Evolutionary conservation across 1,284 basidiomycete species (phyloP), one percentile per base, ranked within the genome.

Genomic region (Termitomyces sp.): DNA sequence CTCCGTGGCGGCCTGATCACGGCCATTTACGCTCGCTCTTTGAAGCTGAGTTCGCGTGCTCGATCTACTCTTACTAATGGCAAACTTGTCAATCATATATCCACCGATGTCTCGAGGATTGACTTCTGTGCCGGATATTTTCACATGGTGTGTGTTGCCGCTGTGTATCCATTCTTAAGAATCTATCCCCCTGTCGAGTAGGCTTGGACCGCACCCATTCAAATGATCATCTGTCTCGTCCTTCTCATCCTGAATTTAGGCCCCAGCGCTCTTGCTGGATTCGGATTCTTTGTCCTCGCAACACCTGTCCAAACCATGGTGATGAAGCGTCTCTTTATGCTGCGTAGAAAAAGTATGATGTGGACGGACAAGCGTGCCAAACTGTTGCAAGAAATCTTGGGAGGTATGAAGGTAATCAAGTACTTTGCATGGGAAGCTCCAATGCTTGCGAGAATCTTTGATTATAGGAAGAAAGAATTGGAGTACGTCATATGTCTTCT

Each of bases 361-460:
- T 98, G 90, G 90, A 98, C 94, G 61, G 95, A 98, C 66, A 88
- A 88, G 61, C 80, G 93, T 13, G 86, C 89, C 5, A 90, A 90
- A 63, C 71, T 93, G 2, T 76, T 94, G 5, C 90, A 92, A 67
- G 92, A 94, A 63, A 76, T 95, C 3, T 70, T 96, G 1, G 84
- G 86, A 17, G 90, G 90, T 0, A 94, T 95, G 82, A 86, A 90
- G 62, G 80, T 95, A 53, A 90, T 95, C 77, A 97, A 96, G 69
- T 88, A 88, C 69, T 92, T 93, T 65, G 81, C 86, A n/a, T 90
- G 86, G 87, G 87, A 89, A 63, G 62, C 69, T 2, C 88, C 92
- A 0, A 93, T 92, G 70, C 75, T 90, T 52, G 73, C 80, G 38
- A 80, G 88, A 50, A 82, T 96, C 40, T 77, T 80, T 33, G 81